phyloP scores from a whole-genome alignment of 2,329 filamentous ascomycete species.

The Erysiphe neolycopersici region DNA sequence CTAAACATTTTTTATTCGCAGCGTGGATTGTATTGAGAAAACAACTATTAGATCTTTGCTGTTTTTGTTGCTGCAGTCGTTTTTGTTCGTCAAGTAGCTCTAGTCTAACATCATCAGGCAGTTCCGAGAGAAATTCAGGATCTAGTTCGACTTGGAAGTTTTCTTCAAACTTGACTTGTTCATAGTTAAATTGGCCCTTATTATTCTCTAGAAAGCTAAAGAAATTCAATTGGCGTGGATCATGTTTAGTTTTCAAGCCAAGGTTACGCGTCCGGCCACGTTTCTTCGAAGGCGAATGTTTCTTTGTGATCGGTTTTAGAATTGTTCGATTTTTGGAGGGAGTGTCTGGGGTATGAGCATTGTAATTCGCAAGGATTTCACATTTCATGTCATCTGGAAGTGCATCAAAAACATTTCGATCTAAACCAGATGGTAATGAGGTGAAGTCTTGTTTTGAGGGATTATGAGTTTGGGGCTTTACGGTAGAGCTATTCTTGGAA shows the following conservation, averaged over 20 bases:
- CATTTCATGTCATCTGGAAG: constrained; percentile 66
- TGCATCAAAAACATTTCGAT: constrained; percentile 58
- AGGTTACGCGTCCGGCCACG: constrained; percentile 18
- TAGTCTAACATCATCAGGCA: constrained; percentile 53
- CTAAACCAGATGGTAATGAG: constrained; percentile 44
- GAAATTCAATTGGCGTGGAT: constrained; percentile 45
- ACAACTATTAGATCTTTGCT: constrained; percentile 27
- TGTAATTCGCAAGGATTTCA: constrained; percentile 54
- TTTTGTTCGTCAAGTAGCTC: constrained; percentile 58
- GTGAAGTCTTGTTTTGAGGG: too few species aligned
- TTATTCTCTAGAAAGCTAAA: constrained; percentile 16
- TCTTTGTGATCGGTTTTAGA: constrained; percentile 14
- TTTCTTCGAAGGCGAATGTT: constrained; percentile 34
- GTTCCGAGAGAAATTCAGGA: constrained; percentile 48
- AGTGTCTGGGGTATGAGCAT: constrained; percentile 17
- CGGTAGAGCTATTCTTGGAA: constrained; percentile 7
- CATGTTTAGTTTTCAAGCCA: constrained; percentile 16
- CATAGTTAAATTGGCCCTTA: constrained; percentile 1
- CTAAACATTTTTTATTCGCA: constrained; percentile 6
- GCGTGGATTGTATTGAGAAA: constrained; percentile 16
- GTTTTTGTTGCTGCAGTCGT: constrained; percentile 11
- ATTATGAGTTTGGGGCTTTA: background rate
- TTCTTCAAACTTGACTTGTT: constrained; percentile 1
- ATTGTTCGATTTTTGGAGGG: constrained; percentile 28
- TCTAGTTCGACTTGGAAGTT: constrained; percentile 9